Evolutionary conservation across 2,329 filamentous ascomycete genomes (phyloP), one percentile per base, ranked within the genome.

Genomic region (Pyrenophora seminiperda): DNA sequence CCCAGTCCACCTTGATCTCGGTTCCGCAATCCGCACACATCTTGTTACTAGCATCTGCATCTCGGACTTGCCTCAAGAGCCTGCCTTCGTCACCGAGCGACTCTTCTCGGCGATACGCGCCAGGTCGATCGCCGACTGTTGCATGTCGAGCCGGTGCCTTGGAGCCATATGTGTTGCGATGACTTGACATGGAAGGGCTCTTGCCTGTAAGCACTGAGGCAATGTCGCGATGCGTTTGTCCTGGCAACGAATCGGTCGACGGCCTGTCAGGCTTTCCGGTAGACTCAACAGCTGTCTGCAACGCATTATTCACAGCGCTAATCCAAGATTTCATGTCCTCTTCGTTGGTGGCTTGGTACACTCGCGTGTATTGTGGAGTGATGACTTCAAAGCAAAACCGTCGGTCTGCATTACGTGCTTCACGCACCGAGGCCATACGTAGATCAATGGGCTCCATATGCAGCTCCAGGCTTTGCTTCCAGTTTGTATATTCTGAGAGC

Each of bases 271-370:
- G 75, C 45, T 79, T 77, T 22, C 84, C 83, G 56, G 87, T 85
- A 34, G 90, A 88, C 54, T 99, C 95, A 41, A 99, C 91, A 13
- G 94, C 95, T 69, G 91, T 96, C 70, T 99, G 94, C 31, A 97
- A 78, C 7, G 94, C 95, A 67, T 97, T 99, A 74, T 99, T 99
- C 76, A 99, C 95, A 15, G 94, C 88, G 17, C 84, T 81, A 62
- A 99, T 99, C 94, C 94, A 99, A 62, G 86, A 93, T 68, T 88
- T 91, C 90, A 99, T 96, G 65, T 99, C 94, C 31, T 99, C 94
- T 74, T 97, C 94, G 0, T 93, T 96, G 1, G 93, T 97, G 32
- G 93, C 94, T 76, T 99, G 94, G 73, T 97, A 99, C 13, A 97
- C 92, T 47, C 94, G 86, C 64, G 95, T 97, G 73, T 88, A 97